Conservation (phyloP, 2,329 filamentous ascomycete species). For the Aspergillus eucalypticola region DNA sequence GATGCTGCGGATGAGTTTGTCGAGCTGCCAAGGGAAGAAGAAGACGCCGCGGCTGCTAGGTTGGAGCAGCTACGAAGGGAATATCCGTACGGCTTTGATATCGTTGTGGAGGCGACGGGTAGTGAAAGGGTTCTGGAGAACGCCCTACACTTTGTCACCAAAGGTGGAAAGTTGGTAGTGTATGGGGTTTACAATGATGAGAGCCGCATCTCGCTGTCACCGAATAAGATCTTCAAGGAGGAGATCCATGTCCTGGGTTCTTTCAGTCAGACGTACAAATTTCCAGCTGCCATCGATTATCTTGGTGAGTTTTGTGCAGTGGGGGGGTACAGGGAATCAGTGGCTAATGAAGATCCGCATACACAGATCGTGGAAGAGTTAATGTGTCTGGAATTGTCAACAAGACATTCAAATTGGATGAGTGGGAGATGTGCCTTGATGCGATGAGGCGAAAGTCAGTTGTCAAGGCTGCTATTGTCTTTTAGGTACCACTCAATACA, state of each 20-base stretch:
- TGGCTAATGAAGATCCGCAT: not conserved
- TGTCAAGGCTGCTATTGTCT: conserved; percentile 73
- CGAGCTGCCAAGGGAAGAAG: conserved; percentile 47
- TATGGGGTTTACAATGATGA: conserved; percentile 69
- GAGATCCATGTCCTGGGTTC: conserved; percentile 73
- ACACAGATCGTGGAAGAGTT: conserved; percentile 19
- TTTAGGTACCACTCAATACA: conserved; percentile 42
- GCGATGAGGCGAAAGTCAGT: conserved; percentile 70
- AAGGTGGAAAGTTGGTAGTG: conserved; percentile 70
- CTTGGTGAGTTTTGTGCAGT: conserved; percentile 34
- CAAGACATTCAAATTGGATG: conserved; percentile 69
- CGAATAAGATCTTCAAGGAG: conserved; percentile 67
- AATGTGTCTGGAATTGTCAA: conserved; percentile 67
- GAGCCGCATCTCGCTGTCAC: conserved; percentile 66
- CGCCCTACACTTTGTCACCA: conserved; percentile 69
- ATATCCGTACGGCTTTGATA: conserved; percentile 72
- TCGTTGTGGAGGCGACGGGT: conserved; percentile 71
- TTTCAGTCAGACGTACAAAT: conserved; percentile 73
- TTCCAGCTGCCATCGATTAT: conserved; percentile 60
- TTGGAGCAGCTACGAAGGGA: conserved; percentile 63
- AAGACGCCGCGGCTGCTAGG: conserved; percentile 55
- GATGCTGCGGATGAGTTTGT: conserved; percentile 52
- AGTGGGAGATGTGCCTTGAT: conserved; percentile 69
- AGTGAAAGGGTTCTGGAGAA: conserved; percentile 68
- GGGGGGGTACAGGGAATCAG: too few relatives aligned